Base-by-base conservation (phyloP, 768 basidiomycete species). In the Kwoniella pini region DNA sequence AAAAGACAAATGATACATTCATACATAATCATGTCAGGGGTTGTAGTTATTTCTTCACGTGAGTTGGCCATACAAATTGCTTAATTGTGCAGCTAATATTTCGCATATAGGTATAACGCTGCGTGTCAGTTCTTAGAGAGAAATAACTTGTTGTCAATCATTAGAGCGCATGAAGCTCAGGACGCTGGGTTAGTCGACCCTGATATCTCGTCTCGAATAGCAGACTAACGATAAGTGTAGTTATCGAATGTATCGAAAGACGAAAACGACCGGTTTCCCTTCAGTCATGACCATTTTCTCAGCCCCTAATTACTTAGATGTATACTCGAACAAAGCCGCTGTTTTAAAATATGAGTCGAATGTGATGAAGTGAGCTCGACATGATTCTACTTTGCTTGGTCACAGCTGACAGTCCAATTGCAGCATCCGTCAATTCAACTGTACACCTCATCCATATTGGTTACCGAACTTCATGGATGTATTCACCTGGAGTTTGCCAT, bases 261-360 rank as follows among this genome's bases (percentile, higher is more conserved):
- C 95, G 4, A 91, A 92, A 80, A 89, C 91, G 19, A 98, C 94
- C 0, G 94, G 95, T 5, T 98, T 99, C 82, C 95, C 96, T 17
- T 95, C 93, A 15, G 94, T 99, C 60, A 98, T 99, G 93, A 98
- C 95, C n/a, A 93, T 99, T 72, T 99, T 99, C 81, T 94, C 91
- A 15, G 94, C 94, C 7, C 96, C 96, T 40, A 94, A 97, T 77
- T 97, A 97, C 75, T 87, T 98, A 59, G 96, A 98, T 72, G 91
- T 98, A 19, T 98, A 98, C 80, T 92, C 95, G 80, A 99, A 99
- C 82, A 98, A 98, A 80, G 96, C 94, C 1, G 96, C 96, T 0
- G 94, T 99, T 21, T 85, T 99, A 74, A 98, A 98, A 81, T 98
- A 98, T 74, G 96, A 98, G 81, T 92, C 90, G 78, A 99, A 99